Evolutionary conservation across 305 asterid species (phyloP).

Genomic region (Vinca major): DNA sequence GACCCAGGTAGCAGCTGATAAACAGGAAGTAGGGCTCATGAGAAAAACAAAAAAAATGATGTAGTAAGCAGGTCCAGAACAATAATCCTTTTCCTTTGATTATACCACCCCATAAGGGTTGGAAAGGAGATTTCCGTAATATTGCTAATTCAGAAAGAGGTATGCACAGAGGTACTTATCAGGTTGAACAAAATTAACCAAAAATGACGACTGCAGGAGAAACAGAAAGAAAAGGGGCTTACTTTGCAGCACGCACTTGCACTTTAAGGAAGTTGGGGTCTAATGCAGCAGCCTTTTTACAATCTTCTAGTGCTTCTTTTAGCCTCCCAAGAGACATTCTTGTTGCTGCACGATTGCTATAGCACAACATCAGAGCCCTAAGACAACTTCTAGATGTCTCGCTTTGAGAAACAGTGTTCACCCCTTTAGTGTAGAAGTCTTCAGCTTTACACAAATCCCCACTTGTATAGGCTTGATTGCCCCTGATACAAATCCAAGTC

Average conservation of each 20-base stretch:
- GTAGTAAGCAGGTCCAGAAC: too few species aligned
- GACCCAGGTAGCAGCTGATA: constrained; percentile 83
- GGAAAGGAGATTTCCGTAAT: background rate
- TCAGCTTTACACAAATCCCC: constrained; percentile 82
- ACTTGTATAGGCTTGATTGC: constrained; percentile 86
- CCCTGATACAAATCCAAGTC: constrained; percentile 37
- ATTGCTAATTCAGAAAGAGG: background rate
- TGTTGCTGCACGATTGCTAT: constrained; percentile 96
- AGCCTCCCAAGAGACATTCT: constrained; percentile 88
- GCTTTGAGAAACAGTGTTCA: constrained; percentile 52
- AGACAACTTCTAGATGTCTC: constrained; percentile 69
- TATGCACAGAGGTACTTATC: background rate
- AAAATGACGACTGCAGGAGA: background rate
- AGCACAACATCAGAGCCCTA: constrained; percentile 77
- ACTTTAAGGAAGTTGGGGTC: constrained; percentile 80
- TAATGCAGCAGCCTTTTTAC: constrained; percentile 58
- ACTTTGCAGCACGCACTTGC: constrained; percentile 96
- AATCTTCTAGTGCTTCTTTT: constrained; percentile 85
- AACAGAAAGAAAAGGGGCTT: constrained; percentile 21
- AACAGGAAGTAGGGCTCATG: constrained; percentile 3
- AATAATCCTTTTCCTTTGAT: background rate
- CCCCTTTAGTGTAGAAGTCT: constrained; percentile 74
- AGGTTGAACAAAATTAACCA: constrained; percentile 2
- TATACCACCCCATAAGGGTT: background rate
- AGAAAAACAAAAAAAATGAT: background rate